Evolutionary conservation across 805 yeast species (phyloP), one percentile per base, ranked within the genome.

Genomic region (Yueomyces sp.): DNA sequence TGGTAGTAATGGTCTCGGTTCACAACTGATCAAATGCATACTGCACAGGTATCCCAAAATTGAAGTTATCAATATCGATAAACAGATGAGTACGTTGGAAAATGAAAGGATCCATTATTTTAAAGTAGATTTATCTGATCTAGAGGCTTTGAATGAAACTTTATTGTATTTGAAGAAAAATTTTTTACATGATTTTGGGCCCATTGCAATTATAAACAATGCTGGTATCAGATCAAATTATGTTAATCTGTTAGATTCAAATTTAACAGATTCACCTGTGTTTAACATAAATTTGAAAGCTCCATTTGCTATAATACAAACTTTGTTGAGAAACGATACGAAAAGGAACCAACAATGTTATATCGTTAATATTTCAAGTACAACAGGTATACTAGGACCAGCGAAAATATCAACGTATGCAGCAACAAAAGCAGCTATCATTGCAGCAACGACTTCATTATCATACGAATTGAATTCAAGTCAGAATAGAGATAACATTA

Each of bases 361-460:
- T 57, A 68, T 87, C 3, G 77, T 87, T 26, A 83, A 85, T 5
- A 66, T 88, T 29, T 83, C 92, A 0, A 84, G 94, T 2, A 81
- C 83, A 0, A 64, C 87, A 38, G 95, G 95, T 0, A 74, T 81
- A 43, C 70, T 82, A 64, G 74, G 86, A 2, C 95, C 96, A 0
- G 85, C 92, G 3, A 69, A 82, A 40, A 70, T 67, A 9, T 79
- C 80, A 39, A 82, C 80, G 0, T 88, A 88, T 55, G 94, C 94
- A 0, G 90, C 95, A 0, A 76, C 92, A 4, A 88, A 88, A 57
- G 81, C 95, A 0, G 92, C 94, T 0, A 59, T 85, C 12, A 73
- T 86, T 40, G 87, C 94, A 1, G 60, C 87, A 9, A 95, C 86
- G 54, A 95, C 87, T 58, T 79, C 92, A 0, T 65, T 85, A 34